These are phyloP conservation scores for Globisporangium heterothallicum DNA, from an alignment of 352 stramenopile genomes.

Conservation along the genomic window DNA sequence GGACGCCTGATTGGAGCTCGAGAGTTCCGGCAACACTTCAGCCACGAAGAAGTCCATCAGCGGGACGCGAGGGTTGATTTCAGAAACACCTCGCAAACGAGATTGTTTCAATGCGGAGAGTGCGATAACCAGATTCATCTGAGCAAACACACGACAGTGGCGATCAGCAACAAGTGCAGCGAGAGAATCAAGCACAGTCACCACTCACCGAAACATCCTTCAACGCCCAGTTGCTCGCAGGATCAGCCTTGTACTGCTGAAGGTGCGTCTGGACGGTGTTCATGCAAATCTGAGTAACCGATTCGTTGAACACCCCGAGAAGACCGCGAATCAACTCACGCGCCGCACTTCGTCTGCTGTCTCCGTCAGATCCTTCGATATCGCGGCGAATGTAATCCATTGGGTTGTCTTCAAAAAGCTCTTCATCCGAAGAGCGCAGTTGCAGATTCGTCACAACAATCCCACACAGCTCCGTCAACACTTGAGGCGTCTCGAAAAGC, in stretches of 20 bases:
- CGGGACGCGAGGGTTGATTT: constrained; percentile 93
- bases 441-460: constrained; percentile 98
- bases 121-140: constrained; percentile 94
- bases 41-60: constrained; percentile 96
- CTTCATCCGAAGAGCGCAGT: constrained; percentile 94
- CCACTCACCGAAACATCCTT: constrained; percentile 94
- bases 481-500: constrained; percentile 80
- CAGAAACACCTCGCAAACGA: constrained; percentile 88
- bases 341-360: constrained; percentile 93
- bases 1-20: constrained; percentile 69
- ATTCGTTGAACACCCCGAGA: constrained; percentile 91
- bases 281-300: constrained; percentile 93
- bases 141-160: not conserved
- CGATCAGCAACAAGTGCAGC: not conserved
- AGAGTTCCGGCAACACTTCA: constrained; percentile 93
- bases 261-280: constrained; percentile 90
- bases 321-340: constrained; percentile 94
- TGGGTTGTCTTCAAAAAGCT: constrained; percentile 98
- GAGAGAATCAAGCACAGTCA: not conserved
- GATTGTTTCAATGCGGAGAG: constrained; percentile 94
- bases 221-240: constrained; percentile 87
- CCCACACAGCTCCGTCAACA: constrained; percentile 90
- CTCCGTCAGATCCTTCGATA: constrained; percentile 96
- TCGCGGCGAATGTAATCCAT: constrained; percentile 98
- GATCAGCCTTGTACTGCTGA: constrained; percentile 85